A percentile compares a stretch with the other conserved stretches of the same genome.
These are phyloP conservation scores for Phaeosphaeriaceae sp. DNA, from an alignment of 2,329 filamentous ascomycete species.

Conservation along the genomic window DNA sequence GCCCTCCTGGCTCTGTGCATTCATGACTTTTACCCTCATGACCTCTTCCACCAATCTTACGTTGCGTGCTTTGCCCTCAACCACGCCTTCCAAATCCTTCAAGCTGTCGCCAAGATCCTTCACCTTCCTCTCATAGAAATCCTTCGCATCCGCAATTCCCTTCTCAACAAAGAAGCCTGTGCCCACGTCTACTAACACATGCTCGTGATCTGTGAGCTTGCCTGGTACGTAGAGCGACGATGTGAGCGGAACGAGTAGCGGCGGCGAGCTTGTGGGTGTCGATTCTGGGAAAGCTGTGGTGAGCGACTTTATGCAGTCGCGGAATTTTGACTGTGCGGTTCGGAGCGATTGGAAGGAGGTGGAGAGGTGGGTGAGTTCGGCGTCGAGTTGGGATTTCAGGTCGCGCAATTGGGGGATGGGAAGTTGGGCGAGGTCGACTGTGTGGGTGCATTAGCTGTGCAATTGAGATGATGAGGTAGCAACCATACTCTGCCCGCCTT, in stretches of 20 bases:
- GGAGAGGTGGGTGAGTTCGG: slow-evolving; percentile 94
- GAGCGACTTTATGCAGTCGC: slow-evolving; percentile 85
- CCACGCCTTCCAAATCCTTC: slow-evolving; percentile 71
- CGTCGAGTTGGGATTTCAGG: slow-evolving; percentile 94
- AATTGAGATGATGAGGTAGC: neutral
- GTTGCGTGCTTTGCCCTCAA: slow-evolving; percentile 81
- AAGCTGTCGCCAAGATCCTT: slow-evolving; percentile 70
- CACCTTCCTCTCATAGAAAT: slow-evolving; percentile 73
- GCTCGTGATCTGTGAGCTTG: slow-evolving; percentile 62
- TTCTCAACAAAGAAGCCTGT: slow-evolving; percentile 97
- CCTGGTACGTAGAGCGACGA: slow-evolving; percentile 94
- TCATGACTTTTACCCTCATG: slow-evolving; percentile 46
- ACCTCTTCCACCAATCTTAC: slow-evolving; percentile 86
- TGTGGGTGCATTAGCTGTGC: neutral
- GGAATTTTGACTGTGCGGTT: slow-evolving; percentile 88
- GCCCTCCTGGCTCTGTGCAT: slow-evolving; percentile 32
- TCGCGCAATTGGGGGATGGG: slow-evolving; percentile 84
- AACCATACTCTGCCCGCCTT: slow-evolving; percentile 36
- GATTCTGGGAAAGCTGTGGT: slow-evolving; percentile 60
- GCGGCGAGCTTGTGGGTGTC: slow-evolving; percentile 45
- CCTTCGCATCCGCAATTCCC: slow-evolving; percentile 65
- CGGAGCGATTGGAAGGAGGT: slow-evolving; percentile 89
- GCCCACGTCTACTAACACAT: slow-evolving; percentile 80
- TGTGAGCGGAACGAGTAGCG: slow-evolving; percentile 89
- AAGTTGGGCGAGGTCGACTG: slow-evolving; percentile 75